A percentile compares a stretch with the other conserved stretches of the same genome.
Evolutionary conservation across 192 early-diverging fungal genomes (phyloP).

Genomic region (Rhizophagus sp.): DNA sequence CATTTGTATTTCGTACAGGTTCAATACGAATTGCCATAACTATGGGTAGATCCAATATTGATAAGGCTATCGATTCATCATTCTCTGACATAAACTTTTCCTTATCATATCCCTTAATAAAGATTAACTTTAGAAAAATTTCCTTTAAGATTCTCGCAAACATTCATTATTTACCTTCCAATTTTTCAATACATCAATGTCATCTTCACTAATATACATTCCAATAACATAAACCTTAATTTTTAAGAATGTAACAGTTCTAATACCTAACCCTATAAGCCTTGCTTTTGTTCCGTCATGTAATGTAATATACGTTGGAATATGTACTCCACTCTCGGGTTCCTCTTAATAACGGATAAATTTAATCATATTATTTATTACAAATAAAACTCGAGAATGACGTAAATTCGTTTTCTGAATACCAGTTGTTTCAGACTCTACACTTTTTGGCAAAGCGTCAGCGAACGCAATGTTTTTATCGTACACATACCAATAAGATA

Average conservation of each 20-base stretch:
- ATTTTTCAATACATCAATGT: constrained; percentile 36
- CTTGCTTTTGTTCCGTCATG: constrained; percentile 45
- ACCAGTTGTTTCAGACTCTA: neutral
- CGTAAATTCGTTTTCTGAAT: neutral
- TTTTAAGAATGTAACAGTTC: constrained; percentile 55
- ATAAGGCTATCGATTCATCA: constrained; percentile 32
- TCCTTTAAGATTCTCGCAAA: neutral
- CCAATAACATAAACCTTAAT: constrained; percentile 57
- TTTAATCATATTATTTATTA: neutral
- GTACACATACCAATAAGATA: constrained; percentile 8
- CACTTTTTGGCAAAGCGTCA: neutral
- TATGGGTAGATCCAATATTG: constrained; percentile 42
- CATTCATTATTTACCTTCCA: constrained; percentile 37
- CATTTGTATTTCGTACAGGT: constrained; percentile 50
- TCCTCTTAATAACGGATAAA: constrained; percentile 31
- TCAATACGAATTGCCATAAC: constrained; percentile 50
- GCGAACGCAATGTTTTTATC: neutral
- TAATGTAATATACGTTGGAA: constrained; percentile 44
- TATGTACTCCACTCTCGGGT: constrained; percentile 39
- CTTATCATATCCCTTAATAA: constrained; percentile 38
- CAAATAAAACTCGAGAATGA: neutral
- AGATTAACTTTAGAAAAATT: constrained; percentile 6
- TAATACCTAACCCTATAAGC: constrained; percentile 52
- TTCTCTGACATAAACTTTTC: constrained; percentile 34
- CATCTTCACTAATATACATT: constrained; percentile 49